phyloP scores from a whole-genome alignment of 108 stramenopile species.

The Fistulifera pelliculosa region DNA sequence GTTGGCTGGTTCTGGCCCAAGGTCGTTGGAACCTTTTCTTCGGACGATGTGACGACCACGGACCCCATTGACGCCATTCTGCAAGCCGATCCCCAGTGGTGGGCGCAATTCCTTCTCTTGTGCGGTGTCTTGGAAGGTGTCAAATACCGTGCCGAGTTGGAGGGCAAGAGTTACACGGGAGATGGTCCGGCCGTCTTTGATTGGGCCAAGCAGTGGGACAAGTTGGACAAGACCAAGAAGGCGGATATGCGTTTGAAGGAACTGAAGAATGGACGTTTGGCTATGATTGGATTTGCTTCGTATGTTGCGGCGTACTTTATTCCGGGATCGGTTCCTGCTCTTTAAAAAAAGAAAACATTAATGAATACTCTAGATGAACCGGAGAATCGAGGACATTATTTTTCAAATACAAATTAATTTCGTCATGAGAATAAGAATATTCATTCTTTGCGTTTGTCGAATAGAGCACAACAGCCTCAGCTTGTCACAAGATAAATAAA shows the following conservation, averaged over 20 bases:
- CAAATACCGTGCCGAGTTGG: slow-evolving; percentile 74
- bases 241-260: slow-evolving; percentile 83
- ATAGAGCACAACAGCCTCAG: too few relatives aligned
- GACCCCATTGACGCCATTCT: slow-evolving; percentile 85
- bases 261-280: slow-evolving; percentile 88
- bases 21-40: slow-evolving; percentile 59
- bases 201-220: slow-evolving; percentile 68
- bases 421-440: too few relatives aligned
- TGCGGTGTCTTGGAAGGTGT: slow-evolving; percentile 79
- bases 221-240: slow-evolving; percentile 33
- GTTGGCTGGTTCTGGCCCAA: slow-evolving; percentile 80
- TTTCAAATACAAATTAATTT: too few relatives aligned
- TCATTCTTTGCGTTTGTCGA: too few relatives aligned
- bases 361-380: too few relatives aligned
- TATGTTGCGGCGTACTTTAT: slow-evolving; percentile 81
- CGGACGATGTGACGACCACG: slow-evolving; percentile 65
- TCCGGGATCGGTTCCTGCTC: slow-evolving; percentile 74
- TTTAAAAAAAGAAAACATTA: too few relatives aligned
- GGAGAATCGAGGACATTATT: too few relatives aligned
- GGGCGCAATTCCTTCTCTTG: slow-evolving; percentile 84
- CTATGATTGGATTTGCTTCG: slow-evolving; percentile 89
- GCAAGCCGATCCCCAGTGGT: slow-evolving; percentile 86
- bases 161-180: slow-evolving; percentile 76
- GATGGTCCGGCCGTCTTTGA: slow-evolving; percentile 78
- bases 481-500: too few relatives aligned